A percentile compares a stretch with the other conserved stretches of the same genome.
phyloP scores from a whole-genome alignment of 2,329 filamentous ascomycete species.

The Cercospora sojina region DNA sequence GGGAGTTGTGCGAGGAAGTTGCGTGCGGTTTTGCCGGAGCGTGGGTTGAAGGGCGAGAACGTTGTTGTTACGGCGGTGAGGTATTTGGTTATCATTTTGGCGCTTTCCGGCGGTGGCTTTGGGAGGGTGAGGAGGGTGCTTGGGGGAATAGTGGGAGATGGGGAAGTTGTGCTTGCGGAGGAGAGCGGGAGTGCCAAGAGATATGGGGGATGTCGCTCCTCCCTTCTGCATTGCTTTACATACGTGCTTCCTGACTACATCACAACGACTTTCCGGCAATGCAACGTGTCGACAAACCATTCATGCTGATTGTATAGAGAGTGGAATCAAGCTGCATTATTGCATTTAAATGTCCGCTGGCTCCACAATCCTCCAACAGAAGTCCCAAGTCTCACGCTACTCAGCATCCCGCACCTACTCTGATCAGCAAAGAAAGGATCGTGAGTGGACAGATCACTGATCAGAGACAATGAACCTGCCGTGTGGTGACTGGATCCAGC shows the following conservation, averaged over 20 bases:
- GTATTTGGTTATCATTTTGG: conserved; percentile 76
- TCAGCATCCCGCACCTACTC: not conserved
- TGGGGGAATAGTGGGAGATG: not conserved
- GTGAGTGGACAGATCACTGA: not conserved
- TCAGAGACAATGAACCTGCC: not conserved
- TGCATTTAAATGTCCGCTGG: not conserved
- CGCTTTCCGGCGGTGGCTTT: not conserved
- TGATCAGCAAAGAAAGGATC: not conserved
- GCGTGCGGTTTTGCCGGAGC: conserved; percentile 73
- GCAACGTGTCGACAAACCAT: too few species aligned
- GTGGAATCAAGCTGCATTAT: not conserved
- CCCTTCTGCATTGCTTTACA: not conserved
- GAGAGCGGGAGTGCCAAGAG: conserved; percentile 6
- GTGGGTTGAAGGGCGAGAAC: conserved; percentile 87
- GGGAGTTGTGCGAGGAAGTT: conserved; percentile 85
- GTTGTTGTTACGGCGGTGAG: conserved; percentile 79
- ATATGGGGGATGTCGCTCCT: not conserved
- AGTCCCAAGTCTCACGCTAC: not conserved
- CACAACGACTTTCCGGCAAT: not conserved
- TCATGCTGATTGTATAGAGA: too few species aligned
- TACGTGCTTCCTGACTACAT: not conserved
- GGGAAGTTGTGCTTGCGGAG: not conserved
- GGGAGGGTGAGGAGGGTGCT: not conserved
- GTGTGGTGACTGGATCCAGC: not conserved
- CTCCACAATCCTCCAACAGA: not conserved